Percentiles rank a stretch among this genome's conserved stretches.
Evolutionary conservation across 1,284 basidiomycete genomes (phyloP).

Genomic region (Fomitopsis palustris): DNA sequence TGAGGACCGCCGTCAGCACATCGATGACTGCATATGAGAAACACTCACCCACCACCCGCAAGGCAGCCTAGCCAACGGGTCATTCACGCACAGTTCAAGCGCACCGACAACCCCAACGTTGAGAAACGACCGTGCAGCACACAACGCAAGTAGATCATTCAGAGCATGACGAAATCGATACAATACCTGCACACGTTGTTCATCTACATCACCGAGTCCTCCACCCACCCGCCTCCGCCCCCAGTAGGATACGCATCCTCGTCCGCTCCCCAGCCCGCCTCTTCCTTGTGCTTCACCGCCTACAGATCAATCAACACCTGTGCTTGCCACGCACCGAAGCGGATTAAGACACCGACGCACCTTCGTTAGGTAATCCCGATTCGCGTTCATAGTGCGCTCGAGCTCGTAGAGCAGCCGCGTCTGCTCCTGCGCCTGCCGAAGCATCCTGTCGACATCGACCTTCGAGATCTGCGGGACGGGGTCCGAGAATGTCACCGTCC

Average conservation of each 20-base stretch:
- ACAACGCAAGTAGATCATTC: not conserved
- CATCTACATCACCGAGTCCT: slow-evolving; percentile 10
- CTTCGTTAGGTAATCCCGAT: slow-evolving; percentile 66
- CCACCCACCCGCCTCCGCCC: slow-evolving; percentile 16
- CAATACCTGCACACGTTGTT: not conserved
- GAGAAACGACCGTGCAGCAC: too few species aligned
- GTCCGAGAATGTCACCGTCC: slow-evolving; percentile 72
- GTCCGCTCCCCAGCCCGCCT: slow-evolving; percentile 22
- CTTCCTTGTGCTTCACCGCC: slow-evolving; percentile 30
- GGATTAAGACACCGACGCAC: slow-evolving; percentile 32
- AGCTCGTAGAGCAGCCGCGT: slow-evolving; percentile 44
- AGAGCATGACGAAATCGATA: not conserved
- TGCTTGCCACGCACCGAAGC: not conserved
- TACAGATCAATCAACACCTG: slow-evolving; percentile 3
- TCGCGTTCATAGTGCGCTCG: slow-evolving; percentile 56
- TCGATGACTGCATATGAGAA: not conserved
- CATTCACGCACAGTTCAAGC: too few species aligned
- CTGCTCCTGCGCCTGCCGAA: slow-evolving; percentile 59
- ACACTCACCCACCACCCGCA: too few species aligned
- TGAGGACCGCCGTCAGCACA: too few species aligned
- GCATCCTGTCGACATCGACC: slow-evolving; percentile 59
- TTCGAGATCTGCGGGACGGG: slow-evolving; percentile 57
- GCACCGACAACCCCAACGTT: too few species aligned
- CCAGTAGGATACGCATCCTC: slow-evolving; percentile 23
- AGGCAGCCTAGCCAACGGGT: too few species aligned